Percentiles rank a stretch among this genome's conserved stretches.
Evolutionary conservation across 768 basidiomycete genomes (phyloP).

Genomic region (Pleurotus sapidus): DNA sequence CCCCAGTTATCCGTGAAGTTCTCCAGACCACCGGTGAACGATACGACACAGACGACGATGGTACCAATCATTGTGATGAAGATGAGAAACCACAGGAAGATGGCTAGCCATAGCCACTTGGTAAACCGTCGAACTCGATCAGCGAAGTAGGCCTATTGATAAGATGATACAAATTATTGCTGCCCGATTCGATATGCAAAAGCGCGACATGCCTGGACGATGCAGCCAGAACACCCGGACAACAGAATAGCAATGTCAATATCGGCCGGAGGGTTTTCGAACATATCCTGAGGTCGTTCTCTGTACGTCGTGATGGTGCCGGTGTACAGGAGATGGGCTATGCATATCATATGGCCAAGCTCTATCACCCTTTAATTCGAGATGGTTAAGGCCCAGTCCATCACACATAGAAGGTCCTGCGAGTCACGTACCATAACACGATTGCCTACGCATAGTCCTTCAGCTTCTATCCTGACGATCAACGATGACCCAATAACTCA

Average conservation of each 20-base stretch:
- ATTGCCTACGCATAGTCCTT: too few species aligned
- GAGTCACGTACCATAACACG: too few species aligned
- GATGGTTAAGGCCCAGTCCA: too few species aligned
- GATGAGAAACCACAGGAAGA: conserved; percentile 6
- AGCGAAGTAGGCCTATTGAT: background rate
- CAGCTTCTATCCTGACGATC: too few species aligned
- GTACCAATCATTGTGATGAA: conserved; percentile 6
- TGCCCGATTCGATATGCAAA: background rate
- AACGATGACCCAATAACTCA: background rate
- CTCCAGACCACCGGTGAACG: conserved; percentile 3
- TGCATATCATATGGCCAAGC: conserved; percentile 24
- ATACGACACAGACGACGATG: conserved; percentile 4
- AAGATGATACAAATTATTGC: background rate
- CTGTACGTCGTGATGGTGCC: conserved; percentile 25
- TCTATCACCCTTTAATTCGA: conserved; percentile 20
- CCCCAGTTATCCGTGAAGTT: conserved; percentile 5
- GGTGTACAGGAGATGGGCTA: conserved; percentile 25
- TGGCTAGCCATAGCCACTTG: background rate
- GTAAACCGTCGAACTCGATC: conserved; percentile 5
- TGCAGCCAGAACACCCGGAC: background rate
- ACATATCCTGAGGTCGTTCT: background rate
- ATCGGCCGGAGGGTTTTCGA: conserved; percentile 4
- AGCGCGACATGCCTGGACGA: background rate
- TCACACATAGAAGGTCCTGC: too few species aligned
- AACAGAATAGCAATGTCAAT: conserved; percentile 3